Conservation (phyloP, 2,329 filamentous ascomycete genomes). For the Curvularia lunata region DNA sequence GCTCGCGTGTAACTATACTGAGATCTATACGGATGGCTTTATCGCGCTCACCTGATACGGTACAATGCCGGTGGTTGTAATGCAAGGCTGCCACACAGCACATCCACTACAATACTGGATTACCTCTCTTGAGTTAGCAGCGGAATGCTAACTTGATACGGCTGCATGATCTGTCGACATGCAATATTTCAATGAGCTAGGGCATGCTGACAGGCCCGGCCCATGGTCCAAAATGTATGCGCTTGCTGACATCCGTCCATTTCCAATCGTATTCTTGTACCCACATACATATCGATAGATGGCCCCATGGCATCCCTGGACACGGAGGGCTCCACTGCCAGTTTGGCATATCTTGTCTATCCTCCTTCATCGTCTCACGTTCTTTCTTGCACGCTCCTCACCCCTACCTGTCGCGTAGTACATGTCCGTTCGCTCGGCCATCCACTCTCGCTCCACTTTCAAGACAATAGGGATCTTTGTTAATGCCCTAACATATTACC, state of each 20-base stretch:
- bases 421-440: constrained; percentile 12
- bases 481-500: constrained; percentile 3
- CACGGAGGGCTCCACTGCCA: constrained; percentile 11
- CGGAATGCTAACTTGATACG: constrained; percentile 2
- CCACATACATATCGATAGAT: constrained; percentile 5
- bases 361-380: constrained; percentile 5
- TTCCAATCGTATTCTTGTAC: neutral
- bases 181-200: constrained; percentile 12
- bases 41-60: constrained; percentile 11
- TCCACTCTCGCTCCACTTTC: constrained; percentile 8
- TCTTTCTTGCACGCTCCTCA: neutral
- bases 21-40: neutral
- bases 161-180: constrained; percentile 8
- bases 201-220: neutral
- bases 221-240: constrained; percentile 1
- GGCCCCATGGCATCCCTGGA: neutral
- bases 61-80: constrained; percentile 10
- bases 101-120: constrained; percentile 5
- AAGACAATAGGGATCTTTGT: constrained; percentile 1
- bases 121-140: constrained; percentile 10
- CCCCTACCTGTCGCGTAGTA: constrained; percentile 5
- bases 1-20: neutral
- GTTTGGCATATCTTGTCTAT: constrained; percentile 12
- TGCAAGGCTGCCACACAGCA: constrained; percentile 8
- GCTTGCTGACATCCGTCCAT: constrained; percentile 9